A percentile compares a stretch with the other conserved stretches of the same genome.
These are phyloP conservation scores for Lichtheimia corymbifera DNA, from an alignment of 371 early-diverging fungal genomes.

Conservation along the genomic window DNA sequence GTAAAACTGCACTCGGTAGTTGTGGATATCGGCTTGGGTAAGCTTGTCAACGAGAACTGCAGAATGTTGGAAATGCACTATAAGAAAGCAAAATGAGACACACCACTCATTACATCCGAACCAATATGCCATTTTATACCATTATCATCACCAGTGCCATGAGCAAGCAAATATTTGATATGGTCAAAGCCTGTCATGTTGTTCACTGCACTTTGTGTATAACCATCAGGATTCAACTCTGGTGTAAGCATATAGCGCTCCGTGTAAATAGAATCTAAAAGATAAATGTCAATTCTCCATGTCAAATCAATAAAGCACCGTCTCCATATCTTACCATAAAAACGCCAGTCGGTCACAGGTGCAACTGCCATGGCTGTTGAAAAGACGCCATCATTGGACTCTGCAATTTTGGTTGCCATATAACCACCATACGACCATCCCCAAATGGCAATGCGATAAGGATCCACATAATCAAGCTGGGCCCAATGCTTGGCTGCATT, in stretches of 20 bases:
- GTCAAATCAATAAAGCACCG: not conserved
- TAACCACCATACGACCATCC: slow-evolving; percentile 98
- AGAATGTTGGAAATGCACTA: slow-evolving; percentile 71
- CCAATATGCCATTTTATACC: slow-evolving; percentile 21
- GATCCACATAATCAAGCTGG: slow-evolving; percentile 74
- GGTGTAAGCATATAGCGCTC: slow-evolving; percentile 97
- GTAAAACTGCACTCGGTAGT: slow-evolving; percentile 81
- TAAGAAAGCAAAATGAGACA: slow-evolving; percentile 17
- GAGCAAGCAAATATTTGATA: slow-evolving; percentile 79
- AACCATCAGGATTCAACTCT: slow-evolving; percentile 74
- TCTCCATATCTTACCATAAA: slow-evolving; percentile 51
- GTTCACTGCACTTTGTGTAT: slow-evolving; percentile 74
- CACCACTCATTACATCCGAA: not conserved
- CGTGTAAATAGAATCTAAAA: slow-evolving; percentile 88
- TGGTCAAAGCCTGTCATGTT: slow-evolving; percentile 84
- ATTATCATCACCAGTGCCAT: slow-evolving; percentile 93
- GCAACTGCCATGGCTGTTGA: slow-evolving; percentile 91
- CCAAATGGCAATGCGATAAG: slow-evolving; percentile 88
- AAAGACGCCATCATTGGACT: slow-evolving; percentile 82
- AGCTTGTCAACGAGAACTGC: slow-evolving; percentile 58
- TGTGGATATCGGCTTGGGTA: slow-evolving; percentile 63
- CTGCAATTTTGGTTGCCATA: slow-evolving; percentile 83
- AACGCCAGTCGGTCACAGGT: slow-evolving; percentile 95
- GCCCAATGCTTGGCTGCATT: slow-evolving; percentile 79
- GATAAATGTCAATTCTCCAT: not conserved